These are phyloP conservation scores for Iberis pinnata DNA, from an alignment of 345 rosid species.

Conservation along the genomic window DNA sequence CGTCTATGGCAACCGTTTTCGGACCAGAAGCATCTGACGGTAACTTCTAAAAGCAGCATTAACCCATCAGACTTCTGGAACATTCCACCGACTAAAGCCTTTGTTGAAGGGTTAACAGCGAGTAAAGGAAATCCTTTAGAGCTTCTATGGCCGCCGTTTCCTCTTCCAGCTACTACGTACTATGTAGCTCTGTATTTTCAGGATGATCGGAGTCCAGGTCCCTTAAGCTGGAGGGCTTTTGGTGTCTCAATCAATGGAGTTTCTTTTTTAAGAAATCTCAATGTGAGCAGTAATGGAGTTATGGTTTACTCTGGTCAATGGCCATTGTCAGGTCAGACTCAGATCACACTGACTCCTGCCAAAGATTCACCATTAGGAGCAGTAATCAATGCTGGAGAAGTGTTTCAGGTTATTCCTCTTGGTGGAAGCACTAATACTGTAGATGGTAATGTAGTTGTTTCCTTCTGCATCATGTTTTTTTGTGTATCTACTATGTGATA, in stretches of 20 bases:
- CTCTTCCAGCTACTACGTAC: slow-evolving; percentile 58
- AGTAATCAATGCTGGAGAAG: slow-evolving; percentile 71
- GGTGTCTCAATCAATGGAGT: slow-evolving; percentile 58
- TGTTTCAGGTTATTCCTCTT: slow-evolving; percentile 62
- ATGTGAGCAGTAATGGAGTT: slow-evolving; percentile 60
- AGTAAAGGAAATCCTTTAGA: slow-evolving; percentile 48
- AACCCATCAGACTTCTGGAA: slow-evolving; percentile 60
- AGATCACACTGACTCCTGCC: slow-evolving; percentile 47
- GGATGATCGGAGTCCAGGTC: slow-evolving; percentile 51
- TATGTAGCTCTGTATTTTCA: slow-evolving; percentile 76
- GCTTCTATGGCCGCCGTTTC: slow-evolving; percentile 51
- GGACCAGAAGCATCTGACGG: slow-evolving; percentile 36
- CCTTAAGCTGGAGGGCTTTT: slow-evolving; percentile 70
- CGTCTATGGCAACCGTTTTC: slow-evolving; percentile 68
- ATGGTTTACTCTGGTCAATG: slow-evolving; percentile 51
- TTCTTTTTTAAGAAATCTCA: slow-evolving; percentile 45
- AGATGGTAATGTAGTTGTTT: slow-evolving; percentile 49
- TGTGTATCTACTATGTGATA: background rate
- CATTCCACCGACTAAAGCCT: slow-evolving; percentile 52
- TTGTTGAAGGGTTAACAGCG: slow-evolving; percentile 45
- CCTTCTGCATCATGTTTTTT: slow-evolving; percentile 4
- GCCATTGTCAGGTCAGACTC: slow-evolving; percentile 71
- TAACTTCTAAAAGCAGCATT: slow-evolving; percentile 34
- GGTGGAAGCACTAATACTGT: slow-evolving; percentile 51
- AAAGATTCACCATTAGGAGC: slow-evolving; percentile 47